These are phyloP conservation scores for Mucor racemosus DNA, from an alignment of 371 early-diverging fungal genomes.

Conservation along the genomic window DNA sequence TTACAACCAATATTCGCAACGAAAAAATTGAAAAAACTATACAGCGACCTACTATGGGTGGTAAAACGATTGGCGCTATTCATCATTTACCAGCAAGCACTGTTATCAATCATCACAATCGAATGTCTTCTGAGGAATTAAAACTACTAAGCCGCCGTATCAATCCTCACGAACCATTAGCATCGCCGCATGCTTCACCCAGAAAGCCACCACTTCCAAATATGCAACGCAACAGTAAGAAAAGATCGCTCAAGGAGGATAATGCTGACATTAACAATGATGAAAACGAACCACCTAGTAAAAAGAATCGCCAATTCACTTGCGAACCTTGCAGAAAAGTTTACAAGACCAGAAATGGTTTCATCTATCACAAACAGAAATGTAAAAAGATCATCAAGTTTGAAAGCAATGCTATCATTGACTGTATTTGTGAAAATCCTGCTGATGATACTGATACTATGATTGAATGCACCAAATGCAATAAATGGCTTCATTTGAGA, in stretches of 20 bases:
- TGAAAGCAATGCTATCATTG: constrained; percentile 26
- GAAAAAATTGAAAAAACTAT: constrained; percentile 10
- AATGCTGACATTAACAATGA: constrained; percentile 4
- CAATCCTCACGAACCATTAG: constrained; percentile 36
- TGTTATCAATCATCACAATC: constrained; percentile 3
- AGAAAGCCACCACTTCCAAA: constrained; percentile 43
- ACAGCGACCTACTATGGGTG: constrained; percentile 32
- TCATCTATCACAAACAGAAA: constrained; percentile 48
- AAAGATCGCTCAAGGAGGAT: background rate
- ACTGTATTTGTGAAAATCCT: constrained; percentile 45
- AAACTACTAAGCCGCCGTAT: constrained; percentile 48
- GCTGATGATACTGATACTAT: constrained; percentile 46
- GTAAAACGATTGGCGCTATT: constrained; percentile 31
- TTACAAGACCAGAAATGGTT: constrained; percentile 51
- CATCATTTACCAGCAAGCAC: constrained; percentile 15
- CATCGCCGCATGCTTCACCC: constrained; percentile 42
- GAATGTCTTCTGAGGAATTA: constrained; percentile 42
- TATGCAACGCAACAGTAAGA: constrained; percentile 4
- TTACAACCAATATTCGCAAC: constrained; percentile 11
- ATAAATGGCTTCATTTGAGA: constrained; percentile 60
- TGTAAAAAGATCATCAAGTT: constrained; percentile 32
- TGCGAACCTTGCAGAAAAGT: constrained; percentile 56
- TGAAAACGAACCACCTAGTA: background rate
- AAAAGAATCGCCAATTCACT: constrained; percentile 19
- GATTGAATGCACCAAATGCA: constrained; percentile 60